Base-by-base conservation (phyloP, 257 asterid species). In the Solanum clarkiae region DNA sequence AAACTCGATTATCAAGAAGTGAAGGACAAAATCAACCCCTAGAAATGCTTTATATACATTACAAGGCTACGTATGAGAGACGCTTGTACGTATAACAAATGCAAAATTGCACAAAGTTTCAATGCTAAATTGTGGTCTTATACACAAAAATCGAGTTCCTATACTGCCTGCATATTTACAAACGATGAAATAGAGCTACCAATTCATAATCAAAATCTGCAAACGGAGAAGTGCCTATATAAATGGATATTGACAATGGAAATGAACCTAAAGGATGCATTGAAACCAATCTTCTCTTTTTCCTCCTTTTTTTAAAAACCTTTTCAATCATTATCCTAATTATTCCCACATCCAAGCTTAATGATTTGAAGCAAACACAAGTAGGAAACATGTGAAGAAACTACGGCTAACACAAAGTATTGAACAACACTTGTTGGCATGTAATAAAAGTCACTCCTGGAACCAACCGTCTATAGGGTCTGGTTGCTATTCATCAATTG, bases 401-500 rank as follows among this genome's bases (percentile, higher is more conserved):
- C 84, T 82, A 82, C 3, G 74, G 49, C 88, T 84, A 85, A 54
- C 83, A 51, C 82, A 79, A 26, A 53, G 82, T 79, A 79, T 53
- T 29, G 65, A 53, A 79, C 26, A 26, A 51, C 65, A 77, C 82
- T 77, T 26, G 10, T 77, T 53, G 65, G 17, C 83, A 79, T 79
- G 26, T 26, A 77, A 79, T 65, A 53, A 51, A 13, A 26, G 26
- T 79, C 65, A 79, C 83, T 26, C 26, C 82, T 3, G 65, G 16
- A 29, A 79, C 65, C 83, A 26, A 26, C 49, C 16, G 71, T 84
- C 24, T 86, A 66, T 57, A 65, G 45, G 56, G 74, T 80, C 72
- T 65, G 62, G 77, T 29, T 69, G 80, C 86, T 89, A 92, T 56
- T 68, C 91, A 89, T 89, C 93, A 85, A 85, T 65, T 42, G 90